These are phyloP conservation scores for Candida manassasensis DNA, from an alignment of 805 yeast species.

Conservation along the genomic window DNA sequence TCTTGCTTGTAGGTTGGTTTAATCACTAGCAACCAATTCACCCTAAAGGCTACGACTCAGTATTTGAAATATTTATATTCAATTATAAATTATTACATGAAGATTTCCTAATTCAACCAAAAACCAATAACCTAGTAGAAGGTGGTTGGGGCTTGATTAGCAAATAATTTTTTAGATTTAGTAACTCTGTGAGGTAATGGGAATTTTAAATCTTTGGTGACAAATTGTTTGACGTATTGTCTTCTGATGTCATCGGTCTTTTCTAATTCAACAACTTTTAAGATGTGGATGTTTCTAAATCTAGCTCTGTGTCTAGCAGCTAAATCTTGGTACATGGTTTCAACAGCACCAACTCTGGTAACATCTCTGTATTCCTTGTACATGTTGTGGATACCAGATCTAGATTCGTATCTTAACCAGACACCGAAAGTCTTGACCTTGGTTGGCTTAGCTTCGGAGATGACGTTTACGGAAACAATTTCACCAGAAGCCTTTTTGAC, in stretches of 20 bases:
- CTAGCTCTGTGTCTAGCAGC: constrained; percentile 99
- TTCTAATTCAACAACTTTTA: constrained; percentile 98
- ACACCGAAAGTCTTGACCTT: constrained; percentile 99
- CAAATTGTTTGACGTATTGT: constrained; percentile 97
- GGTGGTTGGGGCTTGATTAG: constrained; percentile 94
- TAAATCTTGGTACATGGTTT: constrained; percentile 97
- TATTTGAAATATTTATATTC: constrained; percentile 1
- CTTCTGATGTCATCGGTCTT: constrained; percentile 98
- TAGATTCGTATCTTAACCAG: constrained; percentile 99
- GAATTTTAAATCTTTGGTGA: constrained; percentile 94
- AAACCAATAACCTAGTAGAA: not conserved
- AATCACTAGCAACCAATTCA: no score
- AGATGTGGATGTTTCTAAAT: constrained; percentile 98
- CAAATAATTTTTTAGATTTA: constrained; percentile 82
- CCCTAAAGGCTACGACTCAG: not conserved
- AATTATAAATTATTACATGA: constrained; percentile 1
- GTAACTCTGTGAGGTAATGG: constrained; percentile 99
- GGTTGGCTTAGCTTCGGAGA: constrained; percentile 95
- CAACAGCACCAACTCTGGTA: constrained; percentile 98
- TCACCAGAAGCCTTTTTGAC: constrained; percentile 99
- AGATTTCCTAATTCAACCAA: not conserved
- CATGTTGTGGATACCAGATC: constrained; percentile 99
- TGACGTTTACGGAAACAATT: constrained; percentile 87
- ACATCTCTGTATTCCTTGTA: constrained; percentile 99
- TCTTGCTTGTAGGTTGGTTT: no score